Conservation (phyloP, 2,329 filamentous ascomycete genomes). For the Albifimbria verrucaria region DNA sequence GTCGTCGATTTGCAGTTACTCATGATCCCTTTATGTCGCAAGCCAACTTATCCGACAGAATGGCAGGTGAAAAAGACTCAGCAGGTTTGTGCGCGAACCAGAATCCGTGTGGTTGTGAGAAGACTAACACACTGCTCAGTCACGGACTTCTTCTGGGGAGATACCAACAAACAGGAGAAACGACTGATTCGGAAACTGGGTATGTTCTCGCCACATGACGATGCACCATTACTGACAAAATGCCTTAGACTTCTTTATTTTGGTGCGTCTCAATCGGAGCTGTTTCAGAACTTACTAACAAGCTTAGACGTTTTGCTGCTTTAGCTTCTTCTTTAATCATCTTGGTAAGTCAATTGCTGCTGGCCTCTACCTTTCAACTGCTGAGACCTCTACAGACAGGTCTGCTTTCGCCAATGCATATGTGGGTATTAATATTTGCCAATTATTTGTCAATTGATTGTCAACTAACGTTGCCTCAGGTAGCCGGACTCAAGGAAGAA, state of each 20-base stretch:
- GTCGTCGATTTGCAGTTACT: no score
- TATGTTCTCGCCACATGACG: neutral
- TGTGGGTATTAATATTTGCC: neutral
- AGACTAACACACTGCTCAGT: no score
- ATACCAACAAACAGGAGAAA: neutral
- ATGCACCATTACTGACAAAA: neutral
- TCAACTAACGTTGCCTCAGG: conserved; percentile 12
- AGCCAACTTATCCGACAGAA: no score
- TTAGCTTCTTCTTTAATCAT: conserved; percentile 34
- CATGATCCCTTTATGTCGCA: no score
- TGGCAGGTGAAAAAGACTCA: no score
- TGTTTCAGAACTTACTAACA: fast-evolving
- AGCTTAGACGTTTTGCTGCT: conserved; percentile 28
- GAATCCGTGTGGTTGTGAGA: no score
- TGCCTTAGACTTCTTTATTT: conserved; percentile 26
- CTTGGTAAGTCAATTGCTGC: conserved; percentile 23
- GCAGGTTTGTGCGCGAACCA: no score
- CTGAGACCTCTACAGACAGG: conserved; percentile 9
- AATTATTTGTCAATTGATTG: neutral
- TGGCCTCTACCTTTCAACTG: neutral
- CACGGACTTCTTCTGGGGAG: neutral
- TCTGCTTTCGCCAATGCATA: conserved; percentile 37
- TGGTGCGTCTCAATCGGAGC: conserved; percentile 11
- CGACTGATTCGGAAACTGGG: neutral
- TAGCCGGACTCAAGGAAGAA: conserved; percentile 40